Evolutionary conservation across 192 early-diverging fungal species (phyloP), one percentile per base, ranked within the genome.

Genomic region (Podila epicladia): DNA sequence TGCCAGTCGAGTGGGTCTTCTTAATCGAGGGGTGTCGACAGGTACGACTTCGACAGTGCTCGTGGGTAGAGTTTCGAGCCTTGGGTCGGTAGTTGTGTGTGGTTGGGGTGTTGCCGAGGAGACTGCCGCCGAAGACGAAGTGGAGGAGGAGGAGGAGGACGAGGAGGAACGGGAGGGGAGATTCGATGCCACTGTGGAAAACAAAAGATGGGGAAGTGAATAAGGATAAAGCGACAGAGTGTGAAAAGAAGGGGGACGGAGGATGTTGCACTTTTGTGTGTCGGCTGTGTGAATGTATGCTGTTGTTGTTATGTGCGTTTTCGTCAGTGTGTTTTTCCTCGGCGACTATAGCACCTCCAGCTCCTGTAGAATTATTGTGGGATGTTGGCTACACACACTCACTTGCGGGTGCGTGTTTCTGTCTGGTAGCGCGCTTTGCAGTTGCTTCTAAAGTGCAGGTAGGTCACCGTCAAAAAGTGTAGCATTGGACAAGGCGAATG

Each of bases 161-260:
- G 49, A 57, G 26, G 58, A 37, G 67, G 61, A 48, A 64, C 55
- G 48, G 59, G 72, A 24, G 37, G 29, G 45, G 13, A 37, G 45
- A 63, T 65, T 68, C 67, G 75, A 75, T 69, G 71, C 73, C 73
- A 74, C 80, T 72, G 71, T 70, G 69, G 38, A 41, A 28, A 22
- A 59, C 24, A 26, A 26, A 50, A 37, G 32, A 48, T 63, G 55
- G 55, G 59, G 45, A 71, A 63, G 61, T 24, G 12, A 50, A 61
- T 17, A 38, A 63, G 26, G 48, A 37, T 45, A 45, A 15, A 45
- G 11, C 35, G 26, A 31, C 32, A 5, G 2, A 33, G 37, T 24
- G 33, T 61, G 22, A 28, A 41, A 28, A 41, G n/a, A 7, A 59
- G 28, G 59, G 26, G 15, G 37, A 28, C 17, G 15, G 17, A 29